Base-by-base conservation (phyloP, 768 basidiomycete species). In the Lactifluus piperatus region DNA sequence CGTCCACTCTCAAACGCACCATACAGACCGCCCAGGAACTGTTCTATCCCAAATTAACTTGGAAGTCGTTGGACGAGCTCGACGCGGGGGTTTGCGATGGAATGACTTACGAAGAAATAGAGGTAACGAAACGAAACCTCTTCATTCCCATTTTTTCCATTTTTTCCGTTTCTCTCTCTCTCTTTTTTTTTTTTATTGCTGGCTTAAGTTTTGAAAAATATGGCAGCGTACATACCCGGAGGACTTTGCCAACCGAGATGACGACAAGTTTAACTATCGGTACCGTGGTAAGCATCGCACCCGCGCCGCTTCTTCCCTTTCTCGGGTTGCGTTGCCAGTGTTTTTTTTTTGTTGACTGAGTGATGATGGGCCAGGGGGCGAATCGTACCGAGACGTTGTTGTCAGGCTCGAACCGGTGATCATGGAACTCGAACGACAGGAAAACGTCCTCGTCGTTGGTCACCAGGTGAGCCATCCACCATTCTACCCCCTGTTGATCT, bases 101-200 rank as follows among this genome's bases (percentile, higher is more conserved):
- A 16, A 98, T 99, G 97, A 98, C 97, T 4, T 99, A 99, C 66
- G 87, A 92, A 75, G 95, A 98, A 78, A 98, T 99, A 58, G 94
- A 94, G 79, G 94, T 91, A n/a, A 56, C 36, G 75, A 16, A 46
- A 20, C 24, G 7, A 2, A 10, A 7, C 30, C 30, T 32, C 34
- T 11, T 13, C 34, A 3, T 32, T 32, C 55, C 27, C 58, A 34
- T 1, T 27, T 29, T 1, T 58, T 59, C 1, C n/a, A n/a, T n/a
- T n/a, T n/a, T n/a, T n/a, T n/a, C n/a, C n/a, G n/a, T n/a, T n/a
- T n/a, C n/a, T n/a, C n/a, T n/a, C n/a, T n/a, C n/a, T n/a, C n/a
- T n/a, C n/a, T n/a, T n/a, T n/a, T n/a, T n/a, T n/a, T n/a, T n/a
- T n/a, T n/a, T n/a, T n/a, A n/a, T n/a, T n/a, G n/a, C n/a, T 60